A percentile compares a stretch with the other conserved stretches of the same genome.
These are phyloP conservation scores for Corynascus novoguineensis DNA, from an alignment of 495 filamentous ascomycete species.

Conservation along the genomic window DNA sequence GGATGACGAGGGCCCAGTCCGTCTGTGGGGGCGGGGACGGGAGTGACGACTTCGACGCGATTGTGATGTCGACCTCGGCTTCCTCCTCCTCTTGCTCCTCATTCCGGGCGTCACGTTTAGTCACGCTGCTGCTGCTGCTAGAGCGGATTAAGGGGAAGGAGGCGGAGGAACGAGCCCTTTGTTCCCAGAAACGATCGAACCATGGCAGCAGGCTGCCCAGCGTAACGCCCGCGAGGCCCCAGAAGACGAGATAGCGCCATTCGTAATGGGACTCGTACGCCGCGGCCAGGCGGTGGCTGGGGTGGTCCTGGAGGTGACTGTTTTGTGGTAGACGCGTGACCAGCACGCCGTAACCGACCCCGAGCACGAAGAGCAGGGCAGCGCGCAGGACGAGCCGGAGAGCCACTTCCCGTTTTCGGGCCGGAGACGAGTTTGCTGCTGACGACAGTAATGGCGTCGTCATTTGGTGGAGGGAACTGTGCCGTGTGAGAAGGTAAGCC, in stretches of 20 bases:
- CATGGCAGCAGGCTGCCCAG: constrained; percentile 78
- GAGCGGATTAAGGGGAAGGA: background rate
- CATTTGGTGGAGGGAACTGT: background rate
- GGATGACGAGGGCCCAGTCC: constrained; percentile 76
- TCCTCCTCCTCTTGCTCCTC: too few relatives aligned
- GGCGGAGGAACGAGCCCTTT: background rate
- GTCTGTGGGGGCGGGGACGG: constrained; percentile 20
- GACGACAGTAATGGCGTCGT: background rate
- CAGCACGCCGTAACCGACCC: constrained; percentile 76
- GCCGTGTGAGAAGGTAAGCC: background rate
- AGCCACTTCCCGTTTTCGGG: constrained; percentile 1
- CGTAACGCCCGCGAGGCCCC: constrained; percentile 72
- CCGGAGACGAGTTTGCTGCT: background rate
- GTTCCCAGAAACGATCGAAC: constrained; percentile 64
- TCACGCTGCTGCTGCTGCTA: background rate
- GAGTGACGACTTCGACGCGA: background rate
- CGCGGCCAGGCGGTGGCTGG: constrained; percentile 5
- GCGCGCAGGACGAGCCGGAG: constrained; percentile 48
- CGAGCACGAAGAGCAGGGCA: constrained; percentile 69
- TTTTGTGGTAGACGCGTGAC: constrained; percentile 62
- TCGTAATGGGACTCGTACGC: constrained; percentile 45
- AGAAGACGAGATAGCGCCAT: constrained; percentile 67
- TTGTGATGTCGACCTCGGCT: background rate
- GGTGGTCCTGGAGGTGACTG: constrained; percentile 36
- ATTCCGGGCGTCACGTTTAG: too few relatives aligned